Evolutionary conservation across 257 asterid genomes (phyloP), one percentile per base, ranked within the genome.

Genomic region (Mentha longifolia): DNA sequence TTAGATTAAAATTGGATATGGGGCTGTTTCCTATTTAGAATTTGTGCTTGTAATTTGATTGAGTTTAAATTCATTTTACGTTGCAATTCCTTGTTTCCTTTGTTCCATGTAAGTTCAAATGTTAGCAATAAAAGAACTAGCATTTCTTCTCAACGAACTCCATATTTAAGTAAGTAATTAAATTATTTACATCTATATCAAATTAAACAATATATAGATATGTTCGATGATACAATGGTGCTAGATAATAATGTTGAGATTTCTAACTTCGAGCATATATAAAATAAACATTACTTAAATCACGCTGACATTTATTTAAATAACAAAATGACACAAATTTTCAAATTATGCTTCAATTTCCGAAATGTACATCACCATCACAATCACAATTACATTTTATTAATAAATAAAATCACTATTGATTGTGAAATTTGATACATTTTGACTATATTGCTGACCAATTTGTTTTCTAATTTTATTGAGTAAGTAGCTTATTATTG

Each of bases 1-100:
- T 57, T 57, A 51, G 57, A 51, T 51, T 4, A 6, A 16, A 51
- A 14, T 17, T 51, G 39, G 39, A 8, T 19, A 17, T 22, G 35
- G 9, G 55, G 67, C 61, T 80, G 65, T 58, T 71, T 63, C 43
- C 15, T 30, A 42, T 42, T 25, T 46, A 39, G 39, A n/a, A 37
- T 61, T 55, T 49, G 43, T 54, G 61, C 2, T n/a, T 71, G 78
- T 70, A 54, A 83, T 79, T 74, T 70, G 70, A 71, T 77, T 83
- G 71, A 64, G 55, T 77, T 74, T 28, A 55, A 10, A 62, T 79
- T 77, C 68, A 71, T 77, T 77, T 41, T 47, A 12, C 41, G 66
- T 67, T 76, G 81, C 73, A 19, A 62, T 68, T 63, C 62, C 66
- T 57, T 43, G 50, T 43, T 11, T 70, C 45, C 43, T 61, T 59